Conservation (phyloP, 1,284 basidiomycete species). For the Heterobasidion irregulare region DNA sequence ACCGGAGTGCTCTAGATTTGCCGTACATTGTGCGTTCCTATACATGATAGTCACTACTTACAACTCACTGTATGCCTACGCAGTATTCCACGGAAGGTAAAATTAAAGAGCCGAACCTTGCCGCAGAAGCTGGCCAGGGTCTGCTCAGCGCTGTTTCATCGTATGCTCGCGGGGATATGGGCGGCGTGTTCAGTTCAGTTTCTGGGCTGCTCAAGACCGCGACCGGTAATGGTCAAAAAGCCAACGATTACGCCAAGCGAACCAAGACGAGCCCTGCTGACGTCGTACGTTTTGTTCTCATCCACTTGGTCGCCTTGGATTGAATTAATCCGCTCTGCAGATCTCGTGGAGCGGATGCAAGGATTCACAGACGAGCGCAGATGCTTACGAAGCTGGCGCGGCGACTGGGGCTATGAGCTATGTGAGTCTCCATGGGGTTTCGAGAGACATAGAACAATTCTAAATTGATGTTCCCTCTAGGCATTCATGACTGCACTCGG, state of each 20-base stretch:
- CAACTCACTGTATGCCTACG: not conserved
- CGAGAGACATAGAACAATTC: not conserved
- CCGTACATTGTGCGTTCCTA: conserved; percentile 24
- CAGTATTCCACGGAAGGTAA: conserved; percentile 91
- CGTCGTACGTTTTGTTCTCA: conserved; percentile 35
- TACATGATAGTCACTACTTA: not conserved
- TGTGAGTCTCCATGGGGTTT: conserved; percentile 27
- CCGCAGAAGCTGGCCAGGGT: conserved; percentile 71
- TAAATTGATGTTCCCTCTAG: conserved; percentile 23
- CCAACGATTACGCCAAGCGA: conserved; percentile 51
- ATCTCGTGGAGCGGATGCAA: conserved; percentile 89
- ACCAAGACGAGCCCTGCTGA: conserved; percentile 80
- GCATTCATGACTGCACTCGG: conserved; percentile 67
- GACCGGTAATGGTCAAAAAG: conserved; percentile 38
- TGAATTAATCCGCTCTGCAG: conserved; percentile 16
- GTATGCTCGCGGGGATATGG: conserved; percentile 71
- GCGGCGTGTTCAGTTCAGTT: conserved; percentile 55
- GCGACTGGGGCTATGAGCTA: conserved; percentile 86
- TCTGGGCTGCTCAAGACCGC: conserved; percentile 31
- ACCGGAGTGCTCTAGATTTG: conserved; percentile 21
- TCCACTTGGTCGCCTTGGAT: conserved; percentile 17
- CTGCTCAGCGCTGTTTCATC: conserved; percentile 61
- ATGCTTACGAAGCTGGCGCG: conserved; percentile 76
- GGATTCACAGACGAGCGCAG: conserved; percentile 88
- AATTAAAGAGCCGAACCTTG: conserved; percentile 86